Base-by-base conservation (phyloP, 306 rosid species). In the Trifolium repens region DNA sequence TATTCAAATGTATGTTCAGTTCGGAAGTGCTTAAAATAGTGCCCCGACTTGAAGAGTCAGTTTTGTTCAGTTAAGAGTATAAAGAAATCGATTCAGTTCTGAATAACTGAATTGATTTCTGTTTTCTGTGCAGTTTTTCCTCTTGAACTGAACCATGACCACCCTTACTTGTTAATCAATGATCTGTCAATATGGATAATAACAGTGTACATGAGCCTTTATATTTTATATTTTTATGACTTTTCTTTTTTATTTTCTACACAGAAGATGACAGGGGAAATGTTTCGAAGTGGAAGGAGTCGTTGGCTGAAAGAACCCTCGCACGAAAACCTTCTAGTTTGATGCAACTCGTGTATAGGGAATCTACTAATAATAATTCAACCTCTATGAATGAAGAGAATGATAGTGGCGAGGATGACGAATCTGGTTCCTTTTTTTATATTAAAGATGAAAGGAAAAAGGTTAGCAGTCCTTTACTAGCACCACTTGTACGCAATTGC, bases 321-420 rank as follows among this genome's bases (percentile, higher is more conserved):
- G 84, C 87, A 14, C 85, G 81, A 66, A 88, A 86, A 81, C 65
- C 76, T 65, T 73, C 85, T 72, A 90, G 90, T 75, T 87, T 94
- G 79, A 91, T 89, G 97, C 93, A 91, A 85, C 87, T 88, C 61
- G 97, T 94, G 53, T 94, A 94, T 64, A 93, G 93, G 81, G 93
- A 90, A 69, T 74, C 91, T 71, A 81, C 85, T 5, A 78, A 57
- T 37, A 78, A 57, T 37, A 44, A 52, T 74, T 60, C 82, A 34
- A 77, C 82, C 17, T 24, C 81, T 58, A 26, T 53, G 58, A 67
- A 78, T 54, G 79, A 86, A 75, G 86, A 77, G 76, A 84, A 84
- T 13, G 85, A 73, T 71, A 82, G 82, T 71, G 82, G 87, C 16
- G 91, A 75, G 64, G 87, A 82, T 60, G 98, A 87, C 22, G 94